These are phyloP conservation scores for Lithospermum erythrorhizon DNA, from an alignment of 257 asterid species.

Conservation along the genomic window DNA sequence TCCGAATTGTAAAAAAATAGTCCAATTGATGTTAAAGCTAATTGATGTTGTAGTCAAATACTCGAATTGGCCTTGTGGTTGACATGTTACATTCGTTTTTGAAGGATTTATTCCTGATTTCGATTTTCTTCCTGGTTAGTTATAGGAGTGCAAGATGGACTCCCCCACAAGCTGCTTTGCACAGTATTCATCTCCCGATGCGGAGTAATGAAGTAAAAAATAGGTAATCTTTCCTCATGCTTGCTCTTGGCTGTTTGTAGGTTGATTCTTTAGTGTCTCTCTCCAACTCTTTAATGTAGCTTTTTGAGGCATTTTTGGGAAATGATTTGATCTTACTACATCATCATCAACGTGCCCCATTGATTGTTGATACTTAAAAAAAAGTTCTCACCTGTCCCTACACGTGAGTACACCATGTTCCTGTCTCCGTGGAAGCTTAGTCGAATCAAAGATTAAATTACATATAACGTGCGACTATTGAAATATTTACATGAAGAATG, in stretches of 20 bases:
- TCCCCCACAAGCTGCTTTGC: constrained; percentile 62
- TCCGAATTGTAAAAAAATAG: no score
- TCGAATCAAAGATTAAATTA: neutral
- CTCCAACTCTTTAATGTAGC: neutral
- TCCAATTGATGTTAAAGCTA: no score
- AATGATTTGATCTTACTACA: no score
- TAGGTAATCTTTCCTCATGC: constrained; percentile 26
- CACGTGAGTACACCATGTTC: no score
- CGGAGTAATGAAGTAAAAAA: constrained; percentile 75
- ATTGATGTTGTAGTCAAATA: neutral
- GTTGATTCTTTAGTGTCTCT: no score
- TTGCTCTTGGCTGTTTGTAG: no score
- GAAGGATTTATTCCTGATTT: neutral
- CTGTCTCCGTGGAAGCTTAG: no score
- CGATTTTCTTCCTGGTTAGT: neutral
- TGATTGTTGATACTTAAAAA: no score
- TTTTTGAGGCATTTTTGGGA: no score
- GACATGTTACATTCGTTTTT: no score
- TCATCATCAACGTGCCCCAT: no score
- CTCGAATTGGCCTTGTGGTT: neutral
- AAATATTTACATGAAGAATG: neutral
- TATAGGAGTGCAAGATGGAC: constrained; percentile 39
- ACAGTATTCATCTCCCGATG: constrained; percentile 79
- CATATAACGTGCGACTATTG: neutral
- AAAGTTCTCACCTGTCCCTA: no score